Evolutionary conservation across 257 asterid species (phyloP).

Genomic region (Solanum habrochaites): DNA sequence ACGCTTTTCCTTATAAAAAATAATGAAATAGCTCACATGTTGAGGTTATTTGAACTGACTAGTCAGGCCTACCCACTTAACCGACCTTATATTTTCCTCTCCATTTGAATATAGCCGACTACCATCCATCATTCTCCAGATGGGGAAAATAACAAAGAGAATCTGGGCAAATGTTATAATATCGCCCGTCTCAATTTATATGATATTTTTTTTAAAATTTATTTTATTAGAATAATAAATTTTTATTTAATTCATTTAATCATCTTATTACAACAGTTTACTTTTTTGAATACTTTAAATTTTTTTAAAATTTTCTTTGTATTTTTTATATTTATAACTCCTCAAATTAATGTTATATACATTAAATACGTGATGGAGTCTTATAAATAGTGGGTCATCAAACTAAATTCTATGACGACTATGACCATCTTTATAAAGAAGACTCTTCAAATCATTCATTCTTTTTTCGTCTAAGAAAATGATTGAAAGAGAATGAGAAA

Average conservation of each 20-base stretch:
- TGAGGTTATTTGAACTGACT: neutral
- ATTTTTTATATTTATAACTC: no score
- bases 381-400: neutral
- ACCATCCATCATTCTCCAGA: neutral
- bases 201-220: accelerated
- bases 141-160: neutral
- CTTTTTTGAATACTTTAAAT: no score
- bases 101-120: neutral
- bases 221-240: no score
- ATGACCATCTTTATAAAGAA: neutral
- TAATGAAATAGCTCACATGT: neutral
- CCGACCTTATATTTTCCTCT: conserved; percentile 10
- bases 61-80: conserved; percentile 30
- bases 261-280: no score
- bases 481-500: conserved; percentile 1
- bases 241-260: no score
- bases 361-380: no score
- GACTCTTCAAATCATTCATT: neutral
- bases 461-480: neutral
- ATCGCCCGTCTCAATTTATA: accelerated
- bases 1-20: no score
- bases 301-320: no score
- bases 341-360: no score
- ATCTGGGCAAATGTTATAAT: neutral
- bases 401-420: neutral